A percentile compares a stretch with the other conserved stretches of the same genome.
These are phyloP conservation scores for Sicyos edulis DNA, from an alignment of 306 rosid genomes.

Conservation along the genomic window DNA sequence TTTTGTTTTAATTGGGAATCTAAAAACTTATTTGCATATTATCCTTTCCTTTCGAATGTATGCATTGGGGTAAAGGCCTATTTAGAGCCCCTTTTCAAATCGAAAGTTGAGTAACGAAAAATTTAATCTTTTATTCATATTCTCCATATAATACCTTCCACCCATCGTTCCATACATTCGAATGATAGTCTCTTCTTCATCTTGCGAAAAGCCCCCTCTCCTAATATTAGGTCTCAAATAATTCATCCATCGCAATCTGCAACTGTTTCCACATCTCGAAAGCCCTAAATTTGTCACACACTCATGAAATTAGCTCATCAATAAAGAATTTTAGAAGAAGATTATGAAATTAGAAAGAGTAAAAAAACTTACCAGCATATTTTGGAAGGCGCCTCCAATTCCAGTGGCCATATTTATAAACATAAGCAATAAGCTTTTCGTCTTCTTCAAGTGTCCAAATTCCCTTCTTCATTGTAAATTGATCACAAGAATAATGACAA, in stretches of 20 bases:
- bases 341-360: background rate
- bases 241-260: conserved; percentile 42
- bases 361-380: background rate
- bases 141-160: conserved; percentile 27
- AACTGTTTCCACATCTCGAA: conserved; percentile 41
- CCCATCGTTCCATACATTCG: conserved; percentile 20
- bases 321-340: background rate
- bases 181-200: conserved; percentile 37
- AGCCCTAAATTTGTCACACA: conserved; percentile 19
- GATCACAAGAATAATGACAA: conserved; percentile 5
- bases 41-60: too few relatives aligned
- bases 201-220: conserved; percentile 31
- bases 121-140: background rate
- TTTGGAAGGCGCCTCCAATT: conserved; percentile 14
- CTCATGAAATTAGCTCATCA: background rate
- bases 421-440: background rate
- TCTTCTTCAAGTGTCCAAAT: conserved; percentile 12
- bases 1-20: too few relatives aligned
- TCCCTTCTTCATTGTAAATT: background rate
- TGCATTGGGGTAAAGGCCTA: too few relatives aligned
- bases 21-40: too few relatives aligned
- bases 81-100: too few relatives aligned
- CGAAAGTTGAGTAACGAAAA: too few relatives aligned
- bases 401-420: conserved; percentile 4
- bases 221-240: conserved; percentile 35